phyloP scores from a whole-genome alignment of 1,139 yeast genomes.

The Lodderomyces metapsilosis region DNA sequence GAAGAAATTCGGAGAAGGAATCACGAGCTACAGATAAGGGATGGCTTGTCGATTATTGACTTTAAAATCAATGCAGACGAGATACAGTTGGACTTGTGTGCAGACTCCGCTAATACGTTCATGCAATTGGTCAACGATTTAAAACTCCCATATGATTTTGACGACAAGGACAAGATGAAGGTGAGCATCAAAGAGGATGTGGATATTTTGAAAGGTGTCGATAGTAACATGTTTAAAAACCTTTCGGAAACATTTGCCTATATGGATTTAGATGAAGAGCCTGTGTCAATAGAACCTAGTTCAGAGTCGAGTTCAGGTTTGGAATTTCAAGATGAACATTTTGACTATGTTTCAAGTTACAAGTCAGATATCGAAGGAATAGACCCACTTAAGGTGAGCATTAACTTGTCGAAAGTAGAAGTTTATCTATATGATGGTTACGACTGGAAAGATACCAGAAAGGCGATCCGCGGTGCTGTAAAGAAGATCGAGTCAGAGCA shows the following conservation, averaged over 20 bases:
- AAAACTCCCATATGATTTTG: slow-evolving; percentile 61
- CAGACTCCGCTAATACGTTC: slow-evolving; percentile 79
- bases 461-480: slow-evolving; percentile 62
- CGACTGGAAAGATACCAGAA: slow-evolving; percentile 84
- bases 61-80: slow-evolving; percentile 50
- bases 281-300: slow-evolving; percentile 6
- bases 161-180: slow-evolving; percentile 56
- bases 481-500: slow-evolving; percentile 51
- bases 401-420: slow-evolving; percentile 37
- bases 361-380: slow-evolving; percentile 11
- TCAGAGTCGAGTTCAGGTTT: slow-evolving; percentile 10
- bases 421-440: slow-evolving; percentile 83
- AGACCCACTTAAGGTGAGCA: slow-evolving; percentile 30
- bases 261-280: slow-evolving; percentile 8
- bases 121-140: slow-evolving; percentile 68
- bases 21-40: slow-evolving; percentile 20
- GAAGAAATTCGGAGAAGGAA: slow-evolving; percentile 22
- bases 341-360: slow-evolving; percentile 9
- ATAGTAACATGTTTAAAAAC: slow-evolving; percentile 18
- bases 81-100: slow-evolving; percentile 62
- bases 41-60: slow-evolving; percentile 32
- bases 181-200: slow-evolving; percentile 33
- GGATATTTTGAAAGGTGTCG: slow-evolving; percentile 51
- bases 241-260: slow-evolving; percentile 12
- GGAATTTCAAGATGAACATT: slow-evolving; percentile 14